Evolutionary conservation across 192 early-diverging fungal species (phyloP), one percentile per base, ranked within the genome.

Genomic region (Gryganskiella cystojenkinii): DNA sequence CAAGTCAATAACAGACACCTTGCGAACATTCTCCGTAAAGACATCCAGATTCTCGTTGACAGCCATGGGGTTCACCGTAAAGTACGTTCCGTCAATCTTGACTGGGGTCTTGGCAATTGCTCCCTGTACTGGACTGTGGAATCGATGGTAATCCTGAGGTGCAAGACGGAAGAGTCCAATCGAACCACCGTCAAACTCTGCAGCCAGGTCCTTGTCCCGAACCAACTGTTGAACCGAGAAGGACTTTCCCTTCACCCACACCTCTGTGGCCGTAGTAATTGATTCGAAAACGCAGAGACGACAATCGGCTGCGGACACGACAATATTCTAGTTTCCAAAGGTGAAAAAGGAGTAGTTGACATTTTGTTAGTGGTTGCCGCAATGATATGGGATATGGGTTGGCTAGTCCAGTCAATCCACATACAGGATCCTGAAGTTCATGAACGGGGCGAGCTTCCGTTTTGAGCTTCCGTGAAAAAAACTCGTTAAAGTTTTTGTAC

Each of bases 71-170:
- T 92, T 92, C 9, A 93, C 90, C 15, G 91, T 93, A 46, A 83
- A 93, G 49, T 92, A 92, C 0, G 85, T 82, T 10, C 92, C 90
- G 17, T 81, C 61, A 31, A 94, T 82, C 20, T 70, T 71, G 43
- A 55, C 50, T 3, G 80, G 73, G 3, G 81, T 62, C 20, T 33
- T 24, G 15, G 71, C 76, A 27, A 92, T 49, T 3, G 67, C 64
- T 6, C 91, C 89, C 34, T 82, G 60, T 0, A 82, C 87, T 15
- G 92, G 91, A 31, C 83, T 74, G 62, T 94, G 93, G 81, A 91
- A 90, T n/a, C 93, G 83, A 60, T 94, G 93, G 40, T 94, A 94
- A 61, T 94, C 92, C 80, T 94, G 93, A 40, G 93, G 93, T 0
- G 93, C 93, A 15, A 94, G 66, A 15, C 93, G 81, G 57, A 90